Evolutionary conservation across 2,329 filamentous ascomycete species (phyloP).

Genomic region (Beauveria varroae): DNA sequence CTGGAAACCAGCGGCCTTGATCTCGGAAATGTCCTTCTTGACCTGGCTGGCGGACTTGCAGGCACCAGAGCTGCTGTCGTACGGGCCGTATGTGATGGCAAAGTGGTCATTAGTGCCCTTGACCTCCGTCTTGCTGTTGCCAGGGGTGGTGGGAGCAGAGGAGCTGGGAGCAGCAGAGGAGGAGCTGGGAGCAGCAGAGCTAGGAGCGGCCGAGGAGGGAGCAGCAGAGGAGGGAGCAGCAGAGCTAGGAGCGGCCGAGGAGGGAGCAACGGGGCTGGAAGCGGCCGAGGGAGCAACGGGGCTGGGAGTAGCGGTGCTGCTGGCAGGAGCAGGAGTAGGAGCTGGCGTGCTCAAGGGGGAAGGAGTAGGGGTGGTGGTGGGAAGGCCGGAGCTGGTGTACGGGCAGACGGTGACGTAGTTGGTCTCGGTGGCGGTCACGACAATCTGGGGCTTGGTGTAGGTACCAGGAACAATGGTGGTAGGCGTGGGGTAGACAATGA

Average conservation of each 20-base stretch:
- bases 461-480: constrained; percentile 60
- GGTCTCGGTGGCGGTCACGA: constrained; percentile 62
- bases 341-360: constrained; percentile 42
- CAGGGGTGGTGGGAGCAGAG: constrained; percentile 18
- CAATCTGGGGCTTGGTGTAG: constrained; percentile 61
- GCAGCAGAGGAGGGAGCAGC: constrained; percentile 15
- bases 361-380: constrained; percentile 22
- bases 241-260: constrained; percentile 17
- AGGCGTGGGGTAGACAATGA: constrained; percentile 58
- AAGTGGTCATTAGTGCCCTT: constrained; percentile 48
- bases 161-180: constrained; percentile 20
- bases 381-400: constrained; percentile 40
- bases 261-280: constrained; percentile 11
- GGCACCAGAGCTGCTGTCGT: constrained; percentile 43
- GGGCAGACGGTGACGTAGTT: constrained; percentile 65
- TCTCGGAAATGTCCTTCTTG: constrained; percentile 49
- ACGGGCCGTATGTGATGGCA: constrained; percentile 77
- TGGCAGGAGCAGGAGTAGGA: constrained; percentile 31
- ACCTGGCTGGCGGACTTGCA: constrained; percentile 62
- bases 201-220: constrained; percentile 17
- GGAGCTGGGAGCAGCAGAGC: constrained; percentile 17
- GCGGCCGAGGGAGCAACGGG: constrained; percentile 15
- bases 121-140: constrained; percentile 15
- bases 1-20: constrained; percentile 60
- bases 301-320: constrained; percentile 15